A percentile compares a stretch with the other conserved stretches of the same genome.
These are phyloP conservation scores for Termitomyces eurrhizus DNA, from an alignment of 768 basidiomycete species.

Conservation along the genomic window DNA sequence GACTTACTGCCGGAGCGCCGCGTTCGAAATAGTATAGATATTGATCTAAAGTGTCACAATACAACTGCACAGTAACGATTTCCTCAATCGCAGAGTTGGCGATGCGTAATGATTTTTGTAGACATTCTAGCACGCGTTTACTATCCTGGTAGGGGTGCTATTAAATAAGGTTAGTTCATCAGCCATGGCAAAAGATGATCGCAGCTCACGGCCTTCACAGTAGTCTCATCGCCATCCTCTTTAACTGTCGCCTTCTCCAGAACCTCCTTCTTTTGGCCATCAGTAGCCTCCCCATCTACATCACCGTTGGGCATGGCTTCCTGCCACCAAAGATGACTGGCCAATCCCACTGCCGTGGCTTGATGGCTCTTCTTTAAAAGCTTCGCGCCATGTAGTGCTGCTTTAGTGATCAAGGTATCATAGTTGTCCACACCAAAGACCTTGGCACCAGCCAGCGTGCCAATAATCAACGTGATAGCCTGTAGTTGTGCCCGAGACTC, in stretches of 20 bases:
- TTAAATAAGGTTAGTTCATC: neutral
- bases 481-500: conserved; percentile 94
- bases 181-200: neutral
- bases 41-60: conserved; percentile 93
- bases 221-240: conserved; percentile 39
- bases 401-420: conserved; percentile 97
- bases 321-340: conserved; percentile 99
- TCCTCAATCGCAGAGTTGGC: conserved; percentile 97
- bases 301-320: conserved; percentile 42
- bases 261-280: conserved; percentile 27
- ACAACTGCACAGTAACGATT: conserved; percentile 93
- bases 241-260: conserved; percentile 34
- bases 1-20: conserved; percentile 82
- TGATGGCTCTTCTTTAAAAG: conserved; percentile 98
- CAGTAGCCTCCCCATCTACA: conserved; percentile 34
- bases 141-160: conserved; percentile 90
- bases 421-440: conserved; percentile 97
- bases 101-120: conserved; percentile 94
- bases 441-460: conserved; percentile 79
- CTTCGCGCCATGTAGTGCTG: conserved; percentile 95
- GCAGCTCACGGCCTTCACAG: conserved; percentile 51
- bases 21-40: conserved; percentile 96
- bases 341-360: conserved; percentile 88
- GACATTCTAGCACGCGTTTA: conserved; percentile 94
- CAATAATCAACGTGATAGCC: conserved; percentile 95